Base-by-base conservation (phyloP, 176 grass and related monocot species). In the Zoysia japonica region DNA sequence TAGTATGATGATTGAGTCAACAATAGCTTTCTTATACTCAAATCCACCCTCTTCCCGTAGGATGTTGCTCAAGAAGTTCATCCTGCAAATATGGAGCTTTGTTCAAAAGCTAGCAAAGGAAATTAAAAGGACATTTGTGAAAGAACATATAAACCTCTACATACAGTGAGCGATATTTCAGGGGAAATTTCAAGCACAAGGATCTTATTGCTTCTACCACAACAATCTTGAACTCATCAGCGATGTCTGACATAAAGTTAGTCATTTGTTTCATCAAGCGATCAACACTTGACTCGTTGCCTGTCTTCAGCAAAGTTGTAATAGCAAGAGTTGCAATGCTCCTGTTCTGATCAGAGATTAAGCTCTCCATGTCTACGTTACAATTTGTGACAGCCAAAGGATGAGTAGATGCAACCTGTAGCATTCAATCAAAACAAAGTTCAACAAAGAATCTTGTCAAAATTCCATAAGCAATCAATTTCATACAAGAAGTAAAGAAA, bases 41-140 rank as follows among this genome's bases (percentile, higher is more conserved):
- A 99, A 99, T 36, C 96, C 96, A 43, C 96, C 96, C 80, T 99
- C 96, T 84, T 99, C 96, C 45, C 96, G 87, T 60, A 99, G 84
- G 84, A 99, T 99, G 74, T 93, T 99, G 83, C 96, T 99, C 83
- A 99, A 93, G 77, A 99, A 99, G 54, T 99, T 99, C 96, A 99
- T 96, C 84, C 96, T 99, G 78, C 20, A 77, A 17, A 87, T 19
- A 70, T 57, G 19, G 54, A 66, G n/a, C 67, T 38, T 65, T 37
- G 28, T 74, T n/a, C 16, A 61, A 62, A 82, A 59, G 74, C 50
- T 52, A 68, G 43, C 59, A 39, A 6, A 16, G 7, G 28, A 81
- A 61, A 51, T 70, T 48, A 71, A 57, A 83, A 57, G 3, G 48
- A 40, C 35, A 80, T 67, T 50, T 70, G 19, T 68, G 55, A 1